Conservation (phyloP, 805 yeast species). For the Saccharomycopsis capsularis region DNA sequence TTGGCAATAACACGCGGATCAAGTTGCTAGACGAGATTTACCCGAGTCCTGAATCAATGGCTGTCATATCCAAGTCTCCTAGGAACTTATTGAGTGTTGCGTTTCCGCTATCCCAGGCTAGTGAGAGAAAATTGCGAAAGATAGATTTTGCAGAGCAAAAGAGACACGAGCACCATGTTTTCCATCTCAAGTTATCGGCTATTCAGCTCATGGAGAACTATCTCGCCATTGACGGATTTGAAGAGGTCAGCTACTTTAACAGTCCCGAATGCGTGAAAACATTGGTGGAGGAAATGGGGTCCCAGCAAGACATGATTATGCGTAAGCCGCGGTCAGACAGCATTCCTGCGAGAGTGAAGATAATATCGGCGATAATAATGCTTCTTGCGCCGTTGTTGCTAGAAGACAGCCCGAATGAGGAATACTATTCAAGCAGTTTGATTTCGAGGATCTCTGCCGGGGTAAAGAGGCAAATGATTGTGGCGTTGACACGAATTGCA, state of each 20-base stretch:
- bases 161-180: conserved; percentile 38
- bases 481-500: conserved; percentile 46
- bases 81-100: conserved; percentile 9
- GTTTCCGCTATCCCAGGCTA: conserved; percentile 12
- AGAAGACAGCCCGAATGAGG: conserved; percentile 3
- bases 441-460: conserved; percentile 27
- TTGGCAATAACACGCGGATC: conserved; percentile 46
- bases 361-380: conserved; percentile 27
- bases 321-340: conserved; percentile 39
- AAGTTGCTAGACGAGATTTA: conserved; percentile 37
- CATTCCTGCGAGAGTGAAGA: conserved; percentile 32
- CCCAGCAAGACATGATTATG: conserved; percentile 41
- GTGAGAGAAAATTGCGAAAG: conserved; percentile 1
- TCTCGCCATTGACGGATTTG: conserved; percentile 21
- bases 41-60: conserved; percentile 27
- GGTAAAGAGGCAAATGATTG: conserved; percentile 38
- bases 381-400: conserved; percentile 14
- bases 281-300: conserved; percentile 17
- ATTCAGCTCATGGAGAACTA: conserved; percentile 43
- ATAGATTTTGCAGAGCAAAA: conserved; percentile 23
- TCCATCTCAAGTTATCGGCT: conserved; percentile 40
- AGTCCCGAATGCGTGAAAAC: conserved; percentile 11
- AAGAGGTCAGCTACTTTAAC: conserved; percentile 6
- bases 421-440: neutral
- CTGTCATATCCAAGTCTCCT: conserved; percentile 1